Conservation (phyloP, 371 early-diverging fungal species). For the Apophysomyces elegans region DNA sequence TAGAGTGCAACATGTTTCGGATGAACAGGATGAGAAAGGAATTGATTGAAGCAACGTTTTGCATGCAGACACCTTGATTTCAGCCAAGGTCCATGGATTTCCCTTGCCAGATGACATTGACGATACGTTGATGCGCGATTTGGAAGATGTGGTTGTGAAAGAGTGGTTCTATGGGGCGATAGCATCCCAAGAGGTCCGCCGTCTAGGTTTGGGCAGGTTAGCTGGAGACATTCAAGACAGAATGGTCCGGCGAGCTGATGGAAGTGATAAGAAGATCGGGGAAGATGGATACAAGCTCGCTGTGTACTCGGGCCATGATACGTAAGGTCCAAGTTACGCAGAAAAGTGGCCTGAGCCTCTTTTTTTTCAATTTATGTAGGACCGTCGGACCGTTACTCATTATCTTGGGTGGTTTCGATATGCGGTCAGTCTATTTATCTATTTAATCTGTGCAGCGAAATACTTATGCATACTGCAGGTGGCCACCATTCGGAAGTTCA, state of each 20-base stretch:
- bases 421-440: slow-evolving; percentile 35
- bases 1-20: background rate
- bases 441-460: slow-evolving; percentile 25
- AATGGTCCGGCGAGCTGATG: slow-evolving; percentile 38
- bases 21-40: background rate
- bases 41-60: background rate
- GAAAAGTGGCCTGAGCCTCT: slow-evolving; percentile 12
- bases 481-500: slow-evolving; percentile 59
- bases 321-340: slow-evolving; percentile 38
- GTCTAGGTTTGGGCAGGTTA: slow-evolving; percentile 59
- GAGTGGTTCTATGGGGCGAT: slow-evolving; percentile 51
- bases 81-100: slow-evolving; percentile 55
- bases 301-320: slow-evolving; percentile 81
- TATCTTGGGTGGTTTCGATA: slow-evolving; percentile 55
- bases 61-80: slow-evolving; percentile 40
- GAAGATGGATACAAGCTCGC: slow-evolving; percentile 59
- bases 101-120: slow-evolving; percentile 56
- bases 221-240: slow-evolving; percentile 56
- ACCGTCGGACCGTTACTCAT: slow-evolving; percentile 72
- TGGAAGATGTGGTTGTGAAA: slow-evolving; percentile 44
- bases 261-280: slow-evolving; percentile 32
- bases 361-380: slow-evolving; percentile 27
- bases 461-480: slow-evolving; percentile 29
- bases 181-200: slow-evolving; percentile 38
- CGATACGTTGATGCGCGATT: slow-evolving; percentile 31